Evolutionary conservation across 768 basidiomycete species (phyloP), one percentile per base, ranked within the genome.

Genomic region (Podaxis mareebaensis): DNA sequence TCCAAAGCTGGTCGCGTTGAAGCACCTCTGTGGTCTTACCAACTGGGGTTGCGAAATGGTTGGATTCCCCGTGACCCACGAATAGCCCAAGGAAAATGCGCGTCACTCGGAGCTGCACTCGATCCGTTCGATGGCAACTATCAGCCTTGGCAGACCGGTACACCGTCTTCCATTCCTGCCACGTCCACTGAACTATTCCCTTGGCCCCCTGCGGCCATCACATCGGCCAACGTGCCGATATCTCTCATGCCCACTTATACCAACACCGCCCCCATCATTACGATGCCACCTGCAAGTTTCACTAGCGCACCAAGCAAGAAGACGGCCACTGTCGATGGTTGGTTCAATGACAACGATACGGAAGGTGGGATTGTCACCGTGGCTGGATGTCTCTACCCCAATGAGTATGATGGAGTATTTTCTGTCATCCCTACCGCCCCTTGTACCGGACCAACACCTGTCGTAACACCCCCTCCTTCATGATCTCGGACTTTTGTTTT

Each of bases 11-110:
- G 77, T 28, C 68, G 66, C 7, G 69, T 77, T 22, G 74, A 76
- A 63, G 60, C 78, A 3, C 79, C 80, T 5, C 66, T 75, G 26
- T 81, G 80, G 80, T 77, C 78, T 0, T 81, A 81, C 64, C 72
- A 77, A 59, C 74, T 80, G 0, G 77, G 78, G 3, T 79, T 93
- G 60, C 75, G 85, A 66, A 76, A 88, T 33, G 93, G 92, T 30
- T 93, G 90, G 87, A 85, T 93, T 42, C 91, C 93, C 6, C 71
- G 73, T 1, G 90, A 95, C 72, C 92, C 92, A 17, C 79, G 92
- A 49, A 73, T 67, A 4, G 83, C 86, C 4, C 53, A 77, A 38
- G 92, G 92, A 22, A 79, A 82, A 55, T 94, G 93, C 69, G 76
- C 69, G 24, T 76, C 81, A 3, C 73, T 90, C 13, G 85, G 83